Percentiles rank a stretch among this genome's conserved stretches.
These are phyloP conservation scores for Trametes maxima DNA, from an alignment of 768 basidiomycete species.

Conservation along the genomic window DNA sequence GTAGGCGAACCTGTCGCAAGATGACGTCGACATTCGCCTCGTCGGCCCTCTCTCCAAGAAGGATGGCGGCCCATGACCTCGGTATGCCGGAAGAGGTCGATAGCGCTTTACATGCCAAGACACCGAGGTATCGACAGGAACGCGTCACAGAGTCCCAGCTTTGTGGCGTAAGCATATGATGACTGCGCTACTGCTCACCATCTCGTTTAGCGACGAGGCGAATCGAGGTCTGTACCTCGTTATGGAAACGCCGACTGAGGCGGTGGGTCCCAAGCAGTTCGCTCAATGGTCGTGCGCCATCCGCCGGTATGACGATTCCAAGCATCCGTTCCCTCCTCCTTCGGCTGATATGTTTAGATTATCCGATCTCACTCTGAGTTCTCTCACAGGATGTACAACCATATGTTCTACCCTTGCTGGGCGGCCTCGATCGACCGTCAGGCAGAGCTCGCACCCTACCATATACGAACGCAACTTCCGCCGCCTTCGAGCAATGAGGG, in stretches of 20 bases:
- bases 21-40: constrained; percentile 12
- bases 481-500: neutral
- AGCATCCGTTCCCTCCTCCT: neutral
- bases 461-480: constrained; percentile 3
- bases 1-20: constrained; percentile 10
- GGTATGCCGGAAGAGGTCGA: no score
- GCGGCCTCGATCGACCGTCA: neutral
- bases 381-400: neutral
- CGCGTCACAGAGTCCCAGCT: neutral
- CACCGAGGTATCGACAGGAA: neutral
- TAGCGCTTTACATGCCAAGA: no score
- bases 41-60: neutral
- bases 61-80: no score
- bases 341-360: neutral
- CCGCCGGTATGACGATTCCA: neutral
- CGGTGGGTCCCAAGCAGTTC: neutral
- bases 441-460: neutral
- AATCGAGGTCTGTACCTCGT: neutral
- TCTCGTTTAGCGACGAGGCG: neutral
- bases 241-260: neutral
- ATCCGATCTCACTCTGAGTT: constrained; percentile 4
- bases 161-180: neutral
- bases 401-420: neutral
- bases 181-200: neutral
- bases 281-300: neutral